Conservation (phyloP, 2,329 filamentous ascomycete genomes). For the Didymella segeticola region DNA sequence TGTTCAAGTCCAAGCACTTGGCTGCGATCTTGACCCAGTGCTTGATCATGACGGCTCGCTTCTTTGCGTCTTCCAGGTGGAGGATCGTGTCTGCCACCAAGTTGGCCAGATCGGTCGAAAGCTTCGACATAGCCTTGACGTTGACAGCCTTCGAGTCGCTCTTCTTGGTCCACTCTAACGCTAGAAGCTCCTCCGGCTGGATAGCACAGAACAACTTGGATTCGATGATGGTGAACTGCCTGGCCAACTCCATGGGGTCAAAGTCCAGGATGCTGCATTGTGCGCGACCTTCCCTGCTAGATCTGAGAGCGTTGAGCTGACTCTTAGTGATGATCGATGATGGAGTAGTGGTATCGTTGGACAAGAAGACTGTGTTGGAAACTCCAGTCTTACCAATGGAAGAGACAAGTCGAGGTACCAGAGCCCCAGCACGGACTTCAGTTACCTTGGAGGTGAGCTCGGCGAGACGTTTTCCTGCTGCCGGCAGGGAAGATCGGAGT, state of each 20-base stretch:
- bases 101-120: constrained; percentile 92
- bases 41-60: constrained; percentile 87
- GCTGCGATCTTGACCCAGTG: constrained; percentile 97
- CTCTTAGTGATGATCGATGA: constrained; percentile 74
- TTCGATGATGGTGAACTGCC: constrained; percentile 91
- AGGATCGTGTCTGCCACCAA: constrained; percentile 93
- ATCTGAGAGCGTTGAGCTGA: constrained; percentile 73
- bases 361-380: constrained; percentile 72
- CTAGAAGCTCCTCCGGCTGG: constrained; percentile 87
- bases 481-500: constrained; percentile 72
- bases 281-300: constrained; percentile 75
- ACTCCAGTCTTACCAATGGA: constrained; percentile 89
- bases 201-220: constrained; percentile 92
- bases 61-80: constrained; percentile 87
- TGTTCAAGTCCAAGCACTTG: constrained; percentile 86
- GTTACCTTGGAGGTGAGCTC: constrained; percentile 83
- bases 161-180: constrained; percentile 93
- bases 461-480: constrained; percentile 78
- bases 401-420: constrained; percentile 83
- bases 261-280: constrained; percentile 84
- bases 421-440: constrained; percentile 68
- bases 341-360: constrained; percentile 75
- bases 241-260: constrained; percentile 86
- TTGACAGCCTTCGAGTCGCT: constrained; percentile 80
- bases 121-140: constrained; percentile 89